Evolutionary conservation across 176 grass and related monocot species (phyloP).

Genomic region (Musa beccarii): DNA sequence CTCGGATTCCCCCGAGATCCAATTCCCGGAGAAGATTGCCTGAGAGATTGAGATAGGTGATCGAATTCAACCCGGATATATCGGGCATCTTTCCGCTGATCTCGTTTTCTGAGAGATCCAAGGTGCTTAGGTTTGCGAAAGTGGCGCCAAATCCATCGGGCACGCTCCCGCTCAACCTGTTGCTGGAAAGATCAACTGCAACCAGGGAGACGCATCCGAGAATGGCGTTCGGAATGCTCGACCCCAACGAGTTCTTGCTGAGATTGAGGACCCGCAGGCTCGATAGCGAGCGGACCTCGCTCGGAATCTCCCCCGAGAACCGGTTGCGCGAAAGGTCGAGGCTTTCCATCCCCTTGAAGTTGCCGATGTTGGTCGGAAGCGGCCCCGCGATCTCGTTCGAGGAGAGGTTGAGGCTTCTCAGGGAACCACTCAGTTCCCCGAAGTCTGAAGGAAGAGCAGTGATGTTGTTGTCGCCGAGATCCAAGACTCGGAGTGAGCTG

Average conservation of each 20-base stretch:
- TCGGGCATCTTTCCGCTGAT: slow-evolving; percentile 45
- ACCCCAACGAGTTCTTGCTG: slow-evolving; percentile 52
- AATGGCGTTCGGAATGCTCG: slow-evolving; percentile 30
- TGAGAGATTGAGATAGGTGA: slow-evolving; percentile 73
- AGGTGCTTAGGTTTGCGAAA: slow-evolving; percentile 21
- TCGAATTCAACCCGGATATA: slow-evolving; percentile 42
- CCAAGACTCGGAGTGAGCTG: slow-evolving; percentile 37
- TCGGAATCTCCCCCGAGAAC: slow-evolving; percentile 53
- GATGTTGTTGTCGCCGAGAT: slow-evolving; percentile 71
- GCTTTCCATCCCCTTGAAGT: slow-evolving; percentile 49
- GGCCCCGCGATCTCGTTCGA: slow-evolving; percentile 51
- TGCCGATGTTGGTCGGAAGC: slow-evolving; percentile 68
- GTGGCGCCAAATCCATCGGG: slow-evolving; percentile 19
- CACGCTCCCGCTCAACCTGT: slow-evolving; percentile 39
- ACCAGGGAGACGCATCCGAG: slow-evolving; percentile 33
- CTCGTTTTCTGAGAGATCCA: slow-evolving; percentile 31
- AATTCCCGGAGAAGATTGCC: slow-evolving; percentile 46
- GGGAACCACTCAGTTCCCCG: slow-evolving; percentile 72
- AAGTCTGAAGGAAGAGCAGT: slow-evolving; percentile 54
- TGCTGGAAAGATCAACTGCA: slow-evolving; percentile 59
- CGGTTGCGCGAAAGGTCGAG: slow-evolving; percentile 71
- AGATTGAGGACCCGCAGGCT: slow-evolving; percentile 42
- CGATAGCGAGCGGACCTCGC: slow-evolving; percentile 40
- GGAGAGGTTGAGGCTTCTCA: slow-evolving; percentile 61
- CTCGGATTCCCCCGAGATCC: slow-evolving; percentile 35